These are phyloP conservation scores for Phytophthora sansomeana DNA, from an alignment of 352 stramenopile species.

Conservation along the genomic window DNA sequence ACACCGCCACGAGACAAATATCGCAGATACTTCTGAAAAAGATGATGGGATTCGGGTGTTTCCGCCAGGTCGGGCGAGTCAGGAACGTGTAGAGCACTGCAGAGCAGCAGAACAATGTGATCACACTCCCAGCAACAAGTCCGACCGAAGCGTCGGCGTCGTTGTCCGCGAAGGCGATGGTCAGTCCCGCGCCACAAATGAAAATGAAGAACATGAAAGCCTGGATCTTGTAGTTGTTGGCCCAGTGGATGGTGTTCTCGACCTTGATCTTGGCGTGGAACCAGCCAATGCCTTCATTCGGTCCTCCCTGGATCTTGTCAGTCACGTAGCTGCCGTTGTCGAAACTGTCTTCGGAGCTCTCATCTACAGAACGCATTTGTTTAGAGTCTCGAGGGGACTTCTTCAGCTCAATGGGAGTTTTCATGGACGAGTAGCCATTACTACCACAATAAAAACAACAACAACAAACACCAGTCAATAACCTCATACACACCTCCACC, in stretches of 20 bases:
- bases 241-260: constrained; percentile 85
- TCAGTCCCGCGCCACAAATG: constrained; percentile 57
- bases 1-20: constrained; percentile 78
- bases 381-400: constrained; percentile 40
- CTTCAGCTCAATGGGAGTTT: constrained; percentile 59
- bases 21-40: constrained; percentile 89
- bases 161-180: constrained; percentile 72
- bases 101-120: constrained; percentile 79
- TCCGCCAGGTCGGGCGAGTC: constrained; percentile 80
- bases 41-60: constrained; percentile 90
- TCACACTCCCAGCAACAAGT: constrained; percentile 75
- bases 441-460: constrained; percentile 20
- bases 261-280: constrained; percentile 90
- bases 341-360: constrained; percentile 81
- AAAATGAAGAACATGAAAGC: constrained; percentile 80
- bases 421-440: constrained; percentile 61
- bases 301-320: constrained; percentile 58
- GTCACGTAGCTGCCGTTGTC: constrained; percentile 76
- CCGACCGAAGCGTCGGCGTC: constrained; percentile 64
- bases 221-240: constrained; percentile 92
- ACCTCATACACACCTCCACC: neutral
- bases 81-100: constrained; percentile 84
- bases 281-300: constrained; percentile 77
- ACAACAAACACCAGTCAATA: neutral
- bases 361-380: constrained; percentile 58